phyloP scores from a whole-genome alignment of 2,329 filamentous ascomycete species.

The Samsoniella hepiali region DNA sequence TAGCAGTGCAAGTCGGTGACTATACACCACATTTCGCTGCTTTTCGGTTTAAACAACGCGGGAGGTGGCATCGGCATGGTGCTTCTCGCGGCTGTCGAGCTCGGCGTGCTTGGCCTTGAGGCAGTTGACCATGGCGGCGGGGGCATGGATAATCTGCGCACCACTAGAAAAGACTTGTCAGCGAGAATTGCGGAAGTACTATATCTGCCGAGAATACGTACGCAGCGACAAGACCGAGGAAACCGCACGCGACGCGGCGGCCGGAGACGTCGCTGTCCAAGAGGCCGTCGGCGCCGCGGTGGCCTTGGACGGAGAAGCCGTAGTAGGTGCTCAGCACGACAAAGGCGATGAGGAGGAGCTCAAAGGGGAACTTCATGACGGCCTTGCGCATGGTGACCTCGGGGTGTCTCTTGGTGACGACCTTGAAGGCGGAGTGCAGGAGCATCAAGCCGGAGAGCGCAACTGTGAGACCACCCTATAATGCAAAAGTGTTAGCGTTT shows the following conservation, averaged over 20 bases:
- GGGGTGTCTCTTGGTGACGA: neutral
- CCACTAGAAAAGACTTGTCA: neutral
- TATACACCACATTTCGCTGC: neutral
- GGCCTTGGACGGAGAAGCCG: conserved; percentile 4
- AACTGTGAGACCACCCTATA: neutral
- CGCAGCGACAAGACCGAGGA: conserved; percentile 13
- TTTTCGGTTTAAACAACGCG: neutral
- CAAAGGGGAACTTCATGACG: neutral
- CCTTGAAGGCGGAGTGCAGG: neutral
- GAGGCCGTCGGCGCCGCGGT: neutral
- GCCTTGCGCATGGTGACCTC: conserved; percentile 15
- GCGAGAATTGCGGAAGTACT: neutral
- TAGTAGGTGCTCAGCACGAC: conserved; percentile 8
- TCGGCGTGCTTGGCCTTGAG: conserved; percentile 12
- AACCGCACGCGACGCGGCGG: conserved; percentile 14
- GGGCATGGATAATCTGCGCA: conserved; percentile 7
- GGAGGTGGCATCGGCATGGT: neutral
- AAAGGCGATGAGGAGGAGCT: conserved; percentile 5
- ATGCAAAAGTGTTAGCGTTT: neutral
- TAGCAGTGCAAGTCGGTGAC: neutral
- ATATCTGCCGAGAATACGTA: neutral
- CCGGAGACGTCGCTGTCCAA: conserved; percentile 6
- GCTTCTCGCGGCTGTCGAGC: conserved; percentile 10
- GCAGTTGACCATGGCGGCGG: conserved; percentile 12
- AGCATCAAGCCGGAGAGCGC: neutral